Percentiles rank a stretch among this genome's conserved stretches.
Evolutionary conservation across 2,329 filamentous ascomycete genomes (phyloP).

Genomic region (Aureobasidium sp.): DNA sequence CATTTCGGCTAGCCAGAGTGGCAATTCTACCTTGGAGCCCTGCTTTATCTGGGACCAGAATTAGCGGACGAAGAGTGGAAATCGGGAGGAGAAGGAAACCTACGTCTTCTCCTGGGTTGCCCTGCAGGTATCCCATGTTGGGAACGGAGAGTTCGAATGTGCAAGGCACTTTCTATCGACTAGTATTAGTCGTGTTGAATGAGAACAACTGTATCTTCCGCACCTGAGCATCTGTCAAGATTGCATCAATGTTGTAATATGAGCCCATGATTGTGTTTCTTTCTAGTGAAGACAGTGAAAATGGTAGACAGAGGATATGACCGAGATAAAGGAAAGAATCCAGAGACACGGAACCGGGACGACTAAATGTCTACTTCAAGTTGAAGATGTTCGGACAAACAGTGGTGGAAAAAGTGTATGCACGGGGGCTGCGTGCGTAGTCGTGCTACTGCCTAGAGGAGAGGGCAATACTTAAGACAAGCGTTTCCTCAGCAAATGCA

Average conservation of each 20-base stretch:
- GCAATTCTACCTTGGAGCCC: conserved; percentile 73
- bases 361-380: not conserved
- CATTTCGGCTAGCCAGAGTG: conserved; percentile 92
- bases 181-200: not conserved
- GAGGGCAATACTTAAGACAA: not conserved
- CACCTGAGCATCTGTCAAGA: conserved; percentile 78
- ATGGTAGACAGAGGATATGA: not conserved
- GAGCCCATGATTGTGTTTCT: conserved; percentile 40
- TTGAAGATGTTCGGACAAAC: not conserved
- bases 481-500: not conserved
- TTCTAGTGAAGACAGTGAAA: not conserved
- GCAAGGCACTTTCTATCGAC: conserved; percentile 77
- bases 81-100: conserved; percentile 15
- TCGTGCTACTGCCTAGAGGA: conserved; percentile 14
- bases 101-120: conserved; percentile 60
- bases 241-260: conserved; percentile 80
- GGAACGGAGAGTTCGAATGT: conserved; percentile 88
- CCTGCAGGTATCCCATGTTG: conserved; percentile 81
- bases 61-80: not conserved
- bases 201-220: conserved; percentile 1
- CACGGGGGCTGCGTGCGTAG: conserved; percentile 11
- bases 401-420: not conserved
- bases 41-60: conserved; percentile 56
- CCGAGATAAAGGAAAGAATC: not conserved
- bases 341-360: not conserved